A percentile compares a stretch with the other conserved stretches of the same genome.
phyloP scores from a whole-genome alignment of 2,329 filamentous ascomycete genomes.

The Scortechinia acanthostroma region DNA sequence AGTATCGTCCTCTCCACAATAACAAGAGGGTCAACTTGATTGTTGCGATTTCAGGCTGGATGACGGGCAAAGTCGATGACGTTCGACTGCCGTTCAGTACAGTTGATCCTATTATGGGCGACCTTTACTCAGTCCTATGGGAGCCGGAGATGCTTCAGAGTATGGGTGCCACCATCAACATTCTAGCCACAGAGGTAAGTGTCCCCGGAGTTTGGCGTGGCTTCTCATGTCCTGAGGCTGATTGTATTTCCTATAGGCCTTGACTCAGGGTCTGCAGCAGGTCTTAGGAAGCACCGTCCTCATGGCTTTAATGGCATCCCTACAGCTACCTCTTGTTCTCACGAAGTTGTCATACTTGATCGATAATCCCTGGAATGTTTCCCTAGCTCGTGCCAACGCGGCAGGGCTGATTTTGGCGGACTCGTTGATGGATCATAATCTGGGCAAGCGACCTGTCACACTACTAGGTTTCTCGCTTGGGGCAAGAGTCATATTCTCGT shows the following conservation, averaged over 20 bases:
- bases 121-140: constrained; percentile 94
- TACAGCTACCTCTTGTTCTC: constrained; percentile 85
- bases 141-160: constrained; percentile 96
- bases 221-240: constrained; percentile 2
- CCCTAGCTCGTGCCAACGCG: constrained; percentile 78
- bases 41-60: constrained; percentile 92
- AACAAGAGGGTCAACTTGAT: constrained; percentile 96
- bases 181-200: constrained; percentile 86
- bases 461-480: constrained; percentile 92
- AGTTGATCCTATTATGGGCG: constrained; percentile 94
- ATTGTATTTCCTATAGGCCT: constrained; percentile 47
- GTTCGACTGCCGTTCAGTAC: constrained; percentile 93
- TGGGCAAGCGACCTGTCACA: constrained; percentile 85
- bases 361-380: constrained; percentile 98
- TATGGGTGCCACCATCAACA: constrained; percentile 98
- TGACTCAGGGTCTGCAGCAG: constrained; percentile 94
- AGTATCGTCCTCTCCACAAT: constrained; percentile 93
- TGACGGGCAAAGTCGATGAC: constrained; percentile 96
- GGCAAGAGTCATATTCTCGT: constrained; percentile 85
- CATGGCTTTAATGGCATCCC: constrained; percentile 80
- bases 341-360: constrained; percentile 94
- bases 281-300: constrained; percentile 85
- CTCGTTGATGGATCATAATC: constrained; percentile 82
- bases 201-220: neutral
- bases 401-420: constrained; percentile 90